phyloP scores from a whole-genome alignment of 495 filamentous ascomycete species.

The Trichodelitschia bisporula region DNA sequence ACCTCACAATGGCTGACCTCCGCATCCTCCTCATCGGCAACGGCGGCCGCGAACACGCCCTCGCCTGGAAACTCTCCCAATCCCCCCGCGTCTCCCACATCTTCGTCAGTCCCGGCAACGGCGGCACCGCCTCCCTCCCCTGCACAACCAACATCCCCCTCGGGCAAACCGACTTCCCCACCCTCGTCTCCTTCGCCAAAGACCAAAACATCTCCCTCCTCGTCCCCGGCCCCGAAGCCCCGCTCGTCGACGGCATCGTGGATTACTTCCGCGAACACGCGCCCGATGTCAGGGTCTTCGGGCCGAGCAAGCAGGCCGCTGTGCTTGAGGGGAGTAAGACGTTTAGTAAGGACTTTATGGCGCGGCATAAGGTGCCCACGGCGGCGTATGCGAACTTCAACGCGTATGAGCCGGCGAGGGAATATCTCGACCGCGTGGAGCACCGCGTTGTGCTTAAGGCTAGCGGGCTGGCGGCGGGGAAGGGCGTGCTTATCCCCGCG shows the following conservation, averaged over 20 bases:
- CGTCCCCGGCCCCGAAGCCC: conserved; percentile 77
- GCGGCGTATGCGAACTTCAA: conserved; percentile 75
- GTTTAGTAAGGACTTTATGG: conserved; percentile 97
- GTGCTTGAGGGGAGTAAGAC: conserved; percentile 90
- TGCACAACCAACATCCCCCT: conserved; percentile 54
- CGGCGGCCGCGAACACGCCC: conserved; percentile 81
- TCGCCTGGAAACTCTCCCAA: conserved; percentile 82
- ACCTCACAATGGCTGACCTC: neutral
- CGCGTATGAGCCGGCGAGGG: conserved; percentile 47
- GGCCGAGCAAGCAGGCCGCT: conserved; percentile 65
- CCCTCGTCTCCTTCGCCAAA: conserved; percentile 49
- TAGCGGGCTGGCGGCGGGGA: conserved; percentile 63
- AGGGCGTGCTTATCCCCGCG: conserved; percentile 71
- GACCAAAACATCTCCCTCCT: conserved; percentile 57
- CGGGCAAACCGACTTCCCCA: conserved; percentile 60
- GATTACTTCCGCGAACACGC: conserved; percentile 36
- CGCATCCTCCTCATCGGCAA: conserved; percentile 67
- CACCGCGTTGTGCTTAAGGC: conserved; percentile 82
- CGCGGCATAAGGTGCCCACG: conserved; percentile 69
- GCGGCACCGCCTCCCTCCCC: conserved; percentile 48
- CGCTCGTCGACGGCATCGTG: conserved; percentile 77
- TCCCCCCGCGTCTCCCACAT: conserved; percentile 43
- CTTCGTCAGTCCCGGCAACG: conserved; percentile 58
- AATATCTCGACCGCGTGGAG: conserved; percentile 47
- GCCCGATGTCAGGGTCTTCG: conserved; percentile 58